Base-by-base conservation (phyloP, 768 basidiomycete genomes). In the Russula earlei region DNA sequence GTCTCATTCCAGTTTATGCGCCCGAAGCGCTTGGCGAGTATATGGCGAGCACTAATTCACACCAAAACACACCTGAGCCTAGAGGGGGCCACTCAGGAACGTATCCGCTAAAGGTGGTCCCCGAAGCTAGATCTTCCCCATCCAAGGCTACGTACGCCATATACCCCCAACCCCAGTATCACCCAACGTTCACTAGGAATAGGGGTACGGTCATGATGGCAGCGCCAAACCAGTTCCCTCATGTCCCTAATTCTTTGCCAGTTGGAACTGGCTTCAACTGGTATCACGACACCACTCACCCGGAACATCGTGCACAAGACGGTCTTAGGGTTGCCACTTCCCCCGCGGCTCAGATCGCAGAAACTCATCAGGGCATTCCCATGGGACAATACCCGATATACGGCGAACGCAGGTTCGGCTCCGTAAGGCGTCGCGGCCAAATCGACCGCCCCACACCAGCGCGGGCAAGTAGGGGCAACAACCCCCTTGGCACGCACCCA, bases 1-100 rank as follows among this genome's bases (percentile, higher is more conserved):
- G 86, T 5, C 72, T 87, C 27, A 78, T 86, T 40, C 77, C 86
- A 22, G 76, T 86, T 31, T 87, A 88, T 56, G 51, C 51, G 24
- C 81, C 81, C 3, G 85, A 87, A 44, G 84, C 81, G 1, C 74
- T 87, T 25, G 78, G 84, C 59, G 79, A 80, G 51, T 87, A 87
- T 62, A 81, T 87, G 79, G 66, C 81, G 17, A 55, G 29, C 22
- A 70, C 51, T 36, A 41, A 58, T 20, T 40, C 49, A 8, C 70
- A 72, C 47, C 69, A 67, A 55, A 73, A 72, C 56, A 59, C 66
- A 25, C 55, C 62, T n/a, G 65, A 61, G n/a, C 48, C 60, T 22
- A 61, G 52, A 43, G 53, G 43, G 14, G 36, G 27, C 12, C 54
- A 62, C 34, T 14, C 50, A 19, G 54, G 33, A 15, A 60, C 63